These are phyloP conservation scores for Mycena capillaripes DNA, from an alignment of 768 basidiomycete species.

Conservation along the genomic window DNA sequence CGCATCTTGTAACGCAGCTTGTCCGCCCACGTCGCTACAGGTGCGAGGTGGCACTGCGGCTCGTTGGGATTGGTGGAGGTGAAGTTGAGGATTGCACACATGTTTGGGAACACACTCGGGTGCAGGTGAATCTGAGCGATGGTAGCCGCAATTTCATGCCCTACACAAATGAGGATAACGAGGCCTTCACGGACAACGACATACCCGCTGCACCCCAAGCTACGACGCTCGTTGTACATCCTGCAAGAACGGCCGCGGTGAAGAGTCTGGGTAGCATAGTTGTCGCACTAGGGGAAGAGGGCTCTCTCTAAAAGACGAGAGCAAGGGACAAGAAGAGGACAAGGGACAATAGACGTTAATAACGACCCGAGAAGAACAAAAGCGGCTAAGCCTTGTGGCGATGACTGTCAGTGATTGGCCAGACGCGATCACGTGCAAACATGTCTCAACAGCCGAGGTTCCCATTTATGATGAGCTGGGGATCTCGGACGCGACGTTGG, in stretches of 20 bases:
- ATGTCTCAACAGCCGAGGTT: background rate
- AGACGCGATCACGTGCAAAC: background rate
- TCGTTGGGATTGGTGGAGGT: constrained; percentile 48
- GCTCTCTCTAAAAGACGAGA: background rate
- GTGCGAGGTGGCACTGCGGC: constrained; percentile 83
- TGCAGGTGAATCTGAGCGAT: constrained; percentile 94
- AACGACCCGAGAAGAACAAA: constrained; percentile 4
- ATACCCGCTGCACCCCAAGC: constrained; percentile 62
- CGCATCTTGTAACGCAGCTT: constrained; percentile 70
- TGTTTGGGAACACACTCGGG: constrained; percentile 72
- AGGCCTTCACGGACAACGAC: constrained; percentile 2
- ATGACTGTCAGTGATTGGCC: background rate
- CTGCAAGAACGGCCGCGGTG: constrained; percentile 10
- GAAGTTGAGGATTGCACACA: constrained; percentile 80
- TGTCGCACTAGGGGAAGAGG: background rate
- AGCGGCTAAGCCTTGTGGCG: background rate
- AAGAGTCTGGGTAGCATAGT: constrained; percentile 18
- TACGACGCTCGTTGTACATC: constrained; percentile 35
- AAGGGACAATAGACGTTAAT: no score
- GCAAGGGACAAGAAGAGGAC: background rate
- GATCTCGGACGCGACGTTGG: no score
- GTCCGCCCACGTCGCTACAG: constrained; percentile 93
- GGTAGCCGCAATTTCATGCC: constrained; percentile 94
- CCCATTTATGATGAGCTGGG: background rate
- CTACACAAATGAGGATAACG: constrained; percentile 48